Conservation (phyloP, 176 grass and related monocot genomes). For the Oryza officinalis region DNA sequence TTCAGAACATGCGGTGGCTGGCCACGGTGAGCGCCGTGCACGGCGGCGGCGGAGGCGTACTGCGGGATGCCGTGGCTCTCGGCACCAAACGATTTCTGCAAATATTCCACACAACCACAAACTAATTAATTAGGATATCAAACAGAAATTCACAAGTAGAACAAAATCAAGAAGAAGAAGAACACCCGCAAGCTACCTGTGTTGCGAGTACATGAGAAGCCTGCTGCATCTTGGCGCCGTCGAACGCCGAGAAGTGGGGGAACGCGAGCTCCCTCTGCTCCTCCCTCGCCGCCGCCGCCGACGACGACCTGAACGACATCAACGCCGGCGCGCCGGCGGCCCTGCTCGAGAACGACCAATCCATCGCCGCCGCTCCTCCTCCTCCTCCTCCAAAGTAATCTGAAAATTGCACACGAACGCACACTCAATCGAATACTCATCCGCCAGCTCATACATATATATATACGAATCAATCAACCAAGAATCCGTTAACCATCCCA, state of each 20-base stretch:
- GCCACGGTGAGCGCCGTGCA: background rate
- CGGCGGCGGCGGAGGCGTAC: constrained; percentile 2
- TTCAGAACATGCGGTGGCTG: constrained; percentile 36
- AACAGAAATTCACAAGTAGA: background rate
- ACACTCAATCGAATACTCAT: background rate
- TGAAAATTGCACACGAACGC: constrained; percentile 36
- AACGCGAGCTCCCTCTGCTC: constrained; percentile 26
- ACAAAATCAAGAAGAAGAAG: background rate
- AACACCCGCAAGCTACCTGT: constrained; percentile 42
- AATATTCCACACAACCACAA: background rate
- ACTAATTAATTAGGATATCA: background rate
- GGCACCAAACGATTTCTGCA: constrained; percentile 45
- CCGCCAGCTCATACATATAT: background rate
- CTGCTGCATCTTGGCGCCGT: constrained; percentile 24
- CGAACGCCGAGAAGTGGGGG: constrained; percentile 50
- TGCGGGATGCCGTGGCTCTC: constrained; percentile 35
- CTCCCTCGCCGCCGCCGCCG: constrained; percentile 34
- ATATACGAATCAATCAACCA: background rate
- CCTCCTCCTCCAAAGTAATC: constrained; percentile 46
- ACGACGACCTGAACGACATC: constrained; percentile 49
- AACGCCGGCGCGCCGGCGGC: constrained; percentile 47
- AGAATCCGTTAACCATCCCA: constrained; percentile 45
- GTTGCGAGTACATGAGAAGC: constrained; percentile 35
- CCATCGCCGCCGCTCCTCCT: constrained; percentile 42
- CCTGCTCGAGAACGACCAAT: constrained; percentile 71